Percentiles rank a stretch among this genome's conserved stretches.
These are phyloP conservation scores for Hydnum rufescens DNA, from an alignment of 768 basidiomycete genomes.

Conservation along the genomic window DNA sequence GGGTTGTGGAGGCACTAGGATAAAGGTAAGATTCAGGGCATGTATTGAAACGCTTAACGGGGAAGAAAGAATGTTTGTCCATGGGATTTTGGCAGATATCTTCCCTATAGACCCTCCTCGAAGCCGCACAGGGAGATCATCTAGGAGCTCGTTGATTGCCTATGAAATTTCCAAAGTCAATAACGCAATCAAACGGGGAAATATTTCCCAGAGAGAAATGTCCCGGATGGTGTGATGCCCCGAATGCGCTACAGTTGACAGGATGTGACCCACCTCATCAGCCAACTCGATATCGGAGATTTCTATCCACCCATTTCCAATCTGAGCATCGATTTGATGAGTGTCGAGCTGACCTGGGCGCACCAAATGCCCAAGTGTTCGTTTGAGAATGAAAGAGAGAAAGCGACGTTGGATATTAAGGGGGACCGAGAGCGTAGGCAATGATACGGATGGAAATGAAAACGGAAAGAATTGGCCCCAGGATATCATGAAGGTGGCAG, in stretches of 20 bases:
- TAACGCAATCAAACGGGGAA: too few relatives aligned
- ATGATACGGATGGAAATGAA: too few relatives aligned
- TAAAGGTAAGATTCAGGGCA: constrained; percentile 46
- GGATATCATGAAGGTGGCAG: too few relatives aligned
- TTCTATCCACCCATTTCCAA: constrained; percentile 79
- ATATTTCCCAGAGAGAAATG: too few relatives aligned
- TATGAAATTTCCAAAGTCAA: too few relatives aligned
- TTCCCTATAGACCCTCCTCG: constrained; percentile 53
- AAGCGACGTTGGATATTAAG: constrained; percentile 63
- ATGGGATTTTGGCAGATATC: constrained; percentile 62
- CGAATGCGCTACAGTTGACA: background rate
- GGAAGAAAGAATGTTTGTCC: constrained; percentile 66
- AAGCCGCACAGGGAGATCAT: constrained; percentile 44
- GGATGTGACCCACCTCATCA: constrained; percentile 35
- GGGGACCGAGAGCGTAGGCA: constrained; percentile 17
- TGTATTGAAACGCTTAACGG: constrained; percentile 49
- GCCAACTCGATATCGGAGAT: constrained; percentile 69
- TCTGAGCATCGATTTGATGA: constrained; percentile 75
- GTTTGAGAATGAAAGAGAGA: constrained; percentile 73
- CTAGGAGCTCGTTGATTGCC: constrained; percentile 61
- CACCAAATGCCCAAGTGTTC: constrained; percentile 64
- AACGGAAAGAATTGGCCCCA: too few relatives aligned
- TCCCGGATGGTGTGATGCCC: too few relatives aligned
- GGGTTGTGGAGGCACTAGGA: too few relatives aligned
- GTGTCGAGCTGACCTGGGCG: constrained; percentile 78